Evolutionary conservation across 2,329 filamentous ascomycete genomes (phyloP), one percentile per base, ranked within the genome.

Genomic region (Botryosphaeria dothidea): DNA sequence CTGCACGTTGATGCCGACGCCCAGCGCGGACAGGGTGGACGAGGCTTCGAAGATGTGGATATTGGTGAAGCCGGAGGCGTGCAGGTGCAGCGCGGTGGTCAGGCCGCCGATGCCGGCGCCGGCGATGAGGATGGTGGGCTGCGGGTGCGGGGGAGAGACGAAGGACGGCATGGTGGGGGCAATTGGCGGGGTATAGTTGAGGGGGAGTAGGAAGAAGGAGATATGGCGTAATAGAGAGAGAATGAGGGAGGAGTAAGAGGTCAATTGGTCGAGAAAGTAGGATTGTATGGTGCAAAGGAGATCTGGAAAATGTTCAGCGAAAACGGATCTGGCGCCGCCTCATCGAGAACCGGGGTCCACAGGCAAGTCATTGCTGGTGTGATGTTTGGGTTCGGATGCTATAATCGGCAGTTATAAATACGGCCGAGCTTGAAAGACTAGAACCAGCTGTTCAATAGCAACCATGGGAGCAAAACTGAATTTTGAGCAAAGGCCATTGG

Each of bases 91-190:
- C 21, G 88, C 88, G 0, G 87, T 89, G 23, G 86, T 88, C 36
- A 84, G 83, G 41, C 88, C 88, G 71, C 90, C 90, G 34, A 88
- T 85, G 51, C 88, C 88, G 8, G 85, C 86, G 31, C 88, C 88
- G 48, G 90, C 76, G 65, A 90, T 89, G 66, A 90, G 75, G 70
- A 79, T 61, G 11, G 41, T 61, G 34, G 57, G 57, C 5, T 38
- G 57, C 7, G 57, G 41, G 15, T 13, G 9, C 21, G 36, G 54
- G 8, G 54, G 25, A 2, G 23, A 5, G 23, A 41, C 19, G 31
- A 41, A 41, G 34, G 52, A 56, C 13, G 52, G 52, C 52, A 56
- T 56, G 6, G 13, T 27, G 52, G 11, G 6, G 5, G 45, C 3
- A 25, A 4, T 51, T 17, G 45, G 21, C 19, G 8, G 45, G 45